A percentile compares a stretch with the other conserved stretches of the same genome.
phyloP scores from a whole-genome alignment of 805 yeast genomes.

The Candida orba region DNA sequence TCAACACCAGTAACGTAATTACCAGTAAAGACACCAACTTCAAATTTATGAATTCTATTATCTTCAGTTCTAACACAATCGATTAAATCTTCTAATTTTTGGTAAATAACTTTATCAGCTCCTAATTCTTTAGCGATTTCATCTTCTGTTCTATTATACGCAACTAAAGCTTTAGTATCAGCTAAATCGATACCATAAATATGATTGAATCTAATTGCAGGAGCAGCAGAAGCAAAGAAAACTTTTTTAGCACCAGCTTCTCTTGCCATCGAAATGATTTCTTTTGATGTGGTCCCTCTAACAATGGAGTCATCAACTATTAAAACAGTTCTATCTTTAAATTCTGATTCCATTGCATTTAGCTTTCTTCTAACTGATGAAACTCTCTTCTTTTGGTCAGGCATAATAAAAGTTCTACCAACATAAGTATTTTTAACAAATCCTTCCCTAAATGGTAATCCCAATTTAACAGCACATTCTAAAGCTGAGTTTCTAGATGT shows the following conservation, averaged over 20 bases:
- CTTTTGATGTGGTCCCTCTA: conserved; percentile 95
- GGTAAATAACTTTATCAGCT: conserved; percentile 88
- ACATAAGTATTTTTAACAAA: conserved; percentile 95
- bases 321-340: conserved; percentile 74
- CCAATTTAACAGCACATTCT: conserved; percentile 78
- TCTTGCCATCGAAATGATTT: conserved; percentile 95
- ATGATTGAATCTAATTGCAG: conserved; percentile 94
- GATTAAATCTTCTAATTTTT: conserved; percentile 73
- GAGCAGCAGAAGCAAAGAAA: conserved; percentile 96
- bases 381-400: conserved; percentile 89
- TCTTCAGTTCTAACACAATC: conserved; percentile 60
- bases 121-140: conserved; percentile 75
- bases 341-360: conserved; percentile 94
- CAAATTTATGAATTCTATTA: conserved; percentile 53
- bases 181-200: conserved; percentile 97
- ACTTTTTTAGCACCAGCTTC: conserved; percentile 96
- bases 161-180: conserved; percentile 89
- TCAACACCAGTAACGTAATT: conserved; percentile 91
- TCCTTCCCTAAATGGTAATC: conserved; percentile 89
- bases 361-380: conserved; percentile 90
- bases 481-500: conserved; percentile 95
- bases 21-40: conserved; percentile 96
- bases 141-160: conserved; percentile 66
- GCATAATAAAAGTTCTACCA: conserved; percentile 98
- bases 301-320: conserved; percentile 96